Conservation (phyloP, 768 basidiomycete species). For the Cystofilobasidium ferigula region DNA sequence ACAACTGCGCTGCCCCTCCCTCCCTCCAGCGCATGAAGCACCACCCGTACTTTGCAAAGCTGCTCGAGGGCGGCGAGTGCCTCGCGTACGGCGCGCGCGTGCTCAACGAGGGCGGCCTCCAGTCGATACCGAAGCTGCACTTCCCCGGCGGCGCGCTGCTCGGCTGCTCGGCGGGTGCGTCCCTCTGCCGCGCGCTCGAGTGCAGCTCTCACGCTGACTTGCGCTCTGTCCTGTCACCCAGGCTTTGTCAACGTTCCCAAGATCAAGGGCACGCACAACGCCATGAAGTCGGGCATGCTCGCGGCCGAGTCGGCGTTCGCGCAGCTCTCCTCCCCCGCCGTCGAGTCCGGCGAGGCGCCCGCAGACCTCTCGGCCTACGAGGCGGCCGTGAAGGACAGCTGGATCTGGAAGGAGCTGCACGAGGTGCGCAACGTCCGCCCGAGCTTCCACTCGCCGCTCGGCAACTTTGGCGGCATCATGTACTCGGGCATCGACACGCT, state of each 20-base stretch:
- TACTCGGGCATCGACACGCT: conserved; percentile 84
- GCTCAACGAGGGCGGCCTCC: conserved; percentile 85
- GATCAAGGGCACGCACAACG: conserved; percentile 97
- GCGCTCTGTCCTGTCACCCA: conserved; percentile 1
- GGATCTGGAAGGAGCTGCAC: conserved; percentile 73
- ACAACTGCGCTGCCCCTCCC: not conserved
- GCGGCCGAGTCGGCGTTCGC: conserved; percentile 80
- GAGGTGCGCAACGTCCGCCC: conserved; percentile 87
- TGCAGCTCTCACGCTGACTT: too few relatives aligned
- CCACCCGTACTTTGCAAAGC: conserved; percentile 76
- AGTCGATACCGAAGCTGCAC: conserved; percentile 71
- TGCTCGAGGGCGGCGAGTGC: conserved; percentile 64
- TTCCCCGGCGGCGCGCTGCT: conserved; percentile 93
- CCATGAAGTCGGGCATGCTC: conserved; percentile 98
- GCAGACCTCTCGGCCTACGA: conserved; percentile 66
- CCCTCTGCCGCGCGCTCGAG: too few relatives aligned
- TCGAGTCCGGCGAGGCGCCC: conserved; percentile 34
- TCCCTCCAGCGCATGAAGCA: conserved; percentile 71
- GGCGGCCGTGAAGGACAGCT: conserved; percentile 55
- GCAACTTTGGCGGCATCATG: conserved; percentile 71
- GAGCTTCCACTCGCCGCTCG: conserved; percentile 64
- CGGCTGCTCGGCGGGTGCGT: conserved; percentile 64
- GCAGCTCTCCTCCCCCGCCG: conserved; percentile 40
- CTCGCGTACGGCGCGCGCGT: conserved; percentile 83
- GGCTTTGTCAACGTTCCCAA: conserved; percentile 25